Conservation (phyloP, 1,139 yeast species). For the Diutina sp. region DNA sequence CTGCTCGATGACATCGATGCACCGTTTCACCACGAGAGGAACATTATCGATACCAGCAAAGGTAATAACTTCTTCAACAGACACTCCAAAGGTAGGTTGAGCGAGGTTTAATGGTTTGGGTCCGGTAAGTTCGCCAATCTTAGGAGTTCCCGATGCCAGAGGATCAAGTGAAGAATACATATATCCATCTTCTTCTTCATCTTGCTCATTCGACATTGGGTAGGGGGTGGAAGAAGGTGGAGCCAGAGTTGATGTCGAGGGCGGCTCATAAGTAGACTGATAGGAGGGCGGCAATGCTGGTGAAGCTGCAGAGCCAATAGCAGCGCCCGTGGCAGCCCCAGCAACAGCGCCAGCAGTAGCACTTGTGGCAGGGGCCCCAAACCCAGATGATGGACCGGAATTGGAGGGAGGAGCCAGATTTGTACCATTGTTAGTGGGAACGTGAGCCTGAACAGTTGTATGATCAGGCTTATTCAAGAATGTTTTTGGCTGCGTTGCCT, state of each 20-base stretch:
- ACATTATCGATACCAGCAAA: constrained; percentile 79
- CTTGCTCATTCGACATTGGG: neutral
- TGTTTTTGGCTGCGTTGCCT: constrained; percentile 16
- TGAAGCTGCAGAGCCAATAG: neutral
- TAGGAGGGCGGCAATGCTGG: neutral
- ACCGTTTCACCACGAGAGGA: constrained; percentile 81
- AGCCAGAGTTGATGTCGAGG: neutral
- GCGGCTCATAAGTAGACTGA: neutral
- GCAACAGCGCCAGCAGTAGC: constrained; percentile 4
- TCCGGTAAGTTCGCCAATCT: constrained; percentile 18
- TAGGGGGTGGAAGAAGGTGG: neutral
- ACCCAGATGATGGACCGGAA: neutral
- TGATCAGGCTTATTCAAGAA: constrained; percentile 15
- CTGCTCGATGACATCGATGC: constrained; percentile 75
- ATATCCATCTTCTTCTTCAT: neutral
- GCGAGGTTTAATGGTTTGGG: constrained; percentile 24
- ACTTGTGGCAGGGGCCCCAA: neutral
- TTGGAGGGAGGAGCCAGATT: neutral
- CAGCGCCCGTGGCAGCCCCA: constrained; percentile 3
- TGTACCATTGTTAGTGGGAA: neutral
- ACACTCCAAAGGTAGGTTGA: constrained; percentile 68
- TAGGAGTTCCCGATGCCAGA: constrained; percentile 5
- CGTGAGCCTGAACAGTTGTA: neutral
- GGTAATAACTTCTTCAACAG: constrained; percentile 62
- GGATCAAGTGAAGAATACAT: constrained; percentile 23